phyloP scores from a whole-genome alignment of 495 filamentous ascomycete species.

The Penicillium arizonense region DNA sequence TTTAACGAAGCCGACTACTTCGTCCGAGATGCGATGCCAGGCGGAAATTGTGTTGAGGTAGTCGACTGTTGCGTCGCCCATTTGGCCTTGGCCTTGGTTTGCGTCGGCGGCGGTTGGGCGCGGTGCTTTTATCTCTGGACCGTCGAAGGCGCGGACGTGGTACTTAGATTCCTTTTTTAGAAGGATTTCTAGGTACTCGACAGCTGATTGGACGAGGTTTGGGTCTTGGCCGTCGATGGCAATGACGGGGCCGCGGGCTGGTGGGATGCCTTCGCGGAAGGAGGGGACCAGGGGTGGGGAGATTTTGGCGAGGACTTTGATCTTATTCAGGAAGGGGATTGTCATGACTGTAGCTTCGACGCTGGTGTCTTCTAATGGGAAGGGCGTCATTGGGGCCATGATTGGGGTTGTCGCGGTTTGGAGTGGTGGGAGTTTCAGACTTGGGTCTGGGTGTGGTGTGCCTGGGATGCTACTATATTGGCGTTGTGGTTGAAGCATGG shows the following conservation, averaged over 20 bases:
- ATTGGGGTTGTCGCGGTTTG: slow-evolving; percentile 21
- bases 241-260: slow-evolving; percentile 71
- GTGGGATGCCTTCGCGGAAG: slow-evolving; percentile 37
- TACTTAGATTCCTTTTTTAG: slow-evolving; percentile 59
- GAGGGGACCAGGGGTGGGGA: slow-evolving; percentile 58
- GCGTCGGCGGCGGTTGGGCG: slow-evolving; percentile 28
- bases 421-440: slow-evolving; percentile 56
- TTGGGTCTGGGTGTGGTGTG: slow-evolving; percentile 35
- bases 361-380: slow-evolving; percentile 33
- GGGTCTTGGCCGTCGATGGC: slow-evolving; percentile 74
- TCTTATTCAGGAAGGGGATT: slow-evolving; percentile 68
- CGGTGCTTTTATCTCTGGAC: slow-evolving; percentile 43
- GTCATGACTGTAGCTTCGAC: slow-evolving; percentile 73
- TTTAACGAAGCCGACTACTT: slow-evolving; percentile 65
- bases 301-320: slow-evolving; percentile 65
- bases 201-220: slow-evolving; percentile 51
- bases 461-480: slow-evolving; percentile 23
- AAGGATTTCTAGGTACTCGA: slow-evolving; percentile 59
- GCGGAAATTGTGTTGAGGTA: slow-evolving; percentile 67
- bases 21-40: slow-evolving; percentile 69
- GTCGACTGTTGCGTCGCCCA: slow-evolving; percentile 52
- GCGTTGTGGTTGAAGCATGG: slow-evolving; percentile 38
- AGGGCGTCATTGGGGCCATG: slow-evolving; percentile 32
- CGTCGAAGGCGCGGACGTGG: slow-evolving; percentile 49
- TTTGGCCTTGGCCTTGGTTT: slow-evolving; percentile 30